Base-by-base conservation (phyloP, 257 asterid species). In the Solanum raphanifolium region DNA sequence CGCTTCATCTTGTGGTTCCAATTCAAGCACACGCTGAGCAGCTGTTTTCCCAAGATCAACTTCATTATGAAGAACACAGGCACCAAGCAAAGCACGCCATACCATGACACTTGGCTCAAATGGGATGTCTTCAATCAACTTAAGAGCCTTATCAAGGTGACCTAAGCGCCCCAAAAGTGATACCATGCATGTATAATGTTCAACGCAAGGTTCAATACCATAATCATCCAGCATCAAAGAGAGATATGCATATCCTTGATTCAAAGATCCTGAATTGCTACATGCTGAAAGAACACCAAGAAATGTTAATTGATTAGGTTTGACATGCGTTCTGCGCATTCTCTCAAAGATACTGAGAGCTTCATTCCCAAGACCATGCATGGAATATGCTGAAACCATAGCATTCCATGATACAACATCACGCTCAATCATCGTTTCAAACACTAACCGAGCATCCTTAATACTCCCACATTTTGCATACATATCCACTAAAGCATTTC, bases 1-100 rank as follows among this genome's bases (percentile, higher is more conserved):
- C 32, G 98, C 92, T 58, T 96, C 98, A 92, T 95, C 99, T 55
- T 92, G 94, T 25, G 98, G 98, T 39, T 95, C 99, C 93, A 94
- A 87, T 90, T 94, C 95, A 83, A 96, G 94, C 74, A 96, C 94
- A 85, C 84, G 93, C 87, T 93, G 93, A 46, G 99, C 99, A 76
- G 98, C 92, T 60, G 93, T 86, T 86, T 87, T 92, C 65, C 99
- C 99, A 87, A 95, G 91, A 87, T 94, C 98, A n/a, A 90, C 94
- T 81, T 96, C 92, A 32, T 92, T 93, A 87, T 93, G 97, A 3
- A 90, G 92, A 90, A 92, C 98, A 86, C 99, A 96, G 68, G 99
- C 98, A 76, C 99, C 98, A 48, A 96, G 97, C 88, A 96, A 88
- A 38, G 99, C 95, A 68, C 99, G 99, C 99, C 99, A 96, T 60